A percentile compares a stretch with the other conserved stretches of the same genome.
These are phyloP conservation scores for Linderina pennispora DNA, from an alignment of 192 early-diverging fungal genomes.

Conservation along the genomic window DNA sequence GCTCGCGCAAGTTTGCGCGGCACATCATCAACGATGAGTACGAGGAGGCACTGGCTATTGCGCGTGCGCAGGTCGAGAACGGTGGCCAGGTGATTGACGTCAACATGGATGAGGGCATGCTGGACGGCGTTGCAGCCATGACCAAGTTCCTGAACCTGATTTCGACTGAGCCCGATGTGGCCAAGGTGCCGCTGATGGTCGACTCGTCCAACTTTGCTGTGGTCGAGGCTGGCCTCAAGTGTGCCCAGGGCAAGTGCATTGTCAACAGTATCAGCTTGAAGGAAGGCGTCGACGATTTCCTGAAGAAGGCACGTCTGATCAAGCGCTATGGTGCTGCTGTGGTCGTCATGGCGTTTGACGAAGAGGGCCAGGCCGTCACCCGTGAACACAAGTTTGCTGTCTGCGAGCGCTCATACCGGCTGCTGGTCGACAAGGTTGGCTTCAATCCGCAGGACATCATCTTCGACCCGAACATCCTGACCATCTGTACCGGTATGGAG, in stretches of 20 bases:
- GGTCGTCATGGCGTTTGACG: conserved; percentile 97
- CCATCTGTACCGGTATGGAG: conserved; percentile 95
- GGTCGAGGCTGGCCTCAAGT: conserved; percentile 90
- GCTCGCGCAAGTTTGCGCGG: conserved; percentile 91
- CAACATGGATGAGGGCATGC: conserved; percentile 96
- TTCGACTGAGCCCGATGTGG: conserved; percentile 90
- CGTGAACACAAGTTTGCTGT: conserved; percentile 81
- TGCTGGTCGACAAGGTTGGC: conserved; percentile 78
- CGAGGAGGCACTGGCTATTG: conserved; percentile 92
- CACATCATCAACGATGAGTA: conserved; percentile 88
- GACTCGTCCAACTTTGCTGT: conserved; percentile 99
- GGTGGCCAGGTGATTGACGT: conserved; percentile 94
- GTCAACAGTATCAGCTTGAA: conserved; percentile 97
- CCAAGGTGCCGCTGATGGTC: conserved; percentile 85
- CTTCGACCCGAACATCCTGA: conserved; percentile 92
- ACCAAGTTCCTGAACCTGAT: conserved; percentile 90
- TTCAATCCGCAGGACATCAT: conserved; percentile 83
- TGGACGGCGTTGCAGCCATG: conserved; percentile 93
- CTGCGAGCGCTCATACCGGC: conserved; percentile 84
- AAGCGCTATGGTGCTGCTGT: conserved; percentile 91
- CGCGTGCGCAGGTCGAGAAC: conserved; percentile 87
- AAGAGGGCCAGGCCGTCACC: conserved; percentile 86
- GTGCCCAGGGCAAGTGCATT: conserved; percentile 95
- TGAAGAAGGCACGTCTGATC: conserved; percentile 84
- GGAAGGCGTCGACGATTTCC: conserved; percentile 89